Base-by-base conservation (phyloP, 2,329 filamentous ascomycete species). In the Fusarium pseudonygamai region DNA sequence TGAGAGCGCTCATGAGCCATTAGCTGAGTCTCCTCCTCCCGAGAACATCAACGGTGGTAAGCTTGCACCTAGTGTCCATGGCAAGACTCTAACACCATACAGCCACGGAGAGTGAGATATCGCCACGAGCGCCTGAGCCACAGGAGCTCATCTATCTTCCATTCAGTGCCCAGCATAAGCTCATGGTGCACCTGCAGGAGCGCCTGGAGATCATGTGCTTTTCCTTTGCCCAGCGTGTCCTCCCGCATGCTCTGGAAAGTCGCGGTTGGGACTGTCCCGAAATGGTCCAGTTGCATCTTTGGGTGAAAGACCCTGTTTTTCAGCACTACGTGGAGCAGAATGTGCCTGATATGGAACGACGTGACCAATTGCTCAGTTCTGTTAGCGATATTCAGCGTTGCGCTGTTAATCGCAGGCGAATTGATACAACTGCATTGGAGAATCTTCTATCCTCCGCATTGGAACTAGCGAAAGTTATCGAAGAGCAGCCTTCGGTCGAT, bases 261-360 rank as follows among this genome's bases (percentile, higher is more conserved):
- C 24, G 22, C 2, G 64, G 43, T 6, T 66, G 39, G 61, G 43
- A 66, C 8, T 67, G 61, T 7, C n/a, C 64, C 0, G 64, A 67
- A 30, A 47, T 36, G 14, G 28, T 50, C 3, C 43, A 67, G 15
- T 20, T 66, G 9, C 39, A 59, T 4, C 26, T 10, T 1, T 67
- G 64, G 64, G 32, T 34, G 15, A 3, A 12, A 0, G 9, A 42
- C 9, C 4, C 9, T 9, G 4, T 0, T 7, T 40, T 40, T 1
- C 7, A 18, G 1, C 14, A 12, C 0, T 24, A 30, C 0, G 1
- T 22, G 3, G 28, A 18, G 13, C 0, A 15, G 0, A 24, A 3
- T 0, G 9, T 53, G 1, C 16, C 5, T 9, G 7, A 7, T 30
- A 30, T 9, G 30, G 11, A 30, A 2, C 8, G 11, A 1, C 14